Evolutionary conservation across 2,329 filamentous ascomycete genomes (phyloP).

Genomic region (Sodiomyces alkalinus): DNA sequence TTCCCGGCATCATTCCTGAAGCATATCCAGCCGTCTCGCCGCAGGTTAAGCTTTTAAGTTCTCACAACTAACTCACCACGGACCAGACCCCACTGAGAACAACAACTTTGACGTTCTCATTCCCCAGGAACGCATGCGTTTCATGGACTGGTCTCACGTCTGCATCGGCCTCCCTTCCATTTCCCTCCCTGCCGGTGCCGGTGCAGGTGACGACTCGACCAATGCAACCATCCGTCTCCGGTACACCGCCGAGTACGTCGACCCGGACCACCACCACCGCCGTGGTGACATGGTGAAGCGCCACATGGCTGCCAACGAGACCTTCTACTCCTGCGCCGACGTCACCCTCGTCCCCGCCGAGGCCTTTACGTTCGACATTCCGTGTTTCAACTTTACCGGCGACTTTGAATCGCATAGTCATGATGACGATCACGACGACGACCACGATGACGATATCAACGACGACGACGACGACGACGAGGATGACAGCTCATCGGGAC

Average conservation of each 20-base stretch:
- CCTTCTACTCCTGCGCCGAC: slow-evolving; percentile 24
- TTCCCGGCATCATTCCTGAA: no score
- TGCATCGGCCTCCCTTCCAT: slow-evolving; percentile 18
- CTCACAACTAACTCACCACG: no score
- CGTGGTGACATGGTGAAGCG: neutral
- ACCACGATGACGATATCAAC: slow-evolving; percentile 8
- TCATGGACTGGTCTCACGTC: slow-evolving; percentile 22
- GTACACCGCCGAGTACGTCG: slow-evolving; percentile 20
- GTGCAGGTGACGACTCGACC: slow-evolving; percentile 21
- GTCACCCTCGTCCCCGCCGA: slow-evolving; percentile 18
- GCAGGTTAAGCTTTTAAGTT: no score
- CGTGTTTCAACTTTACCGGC: slow-evolving; percentile 20
- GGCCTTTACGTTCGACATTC: slow-evolving; percentile 12
- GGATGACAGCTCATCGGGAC: neutral
- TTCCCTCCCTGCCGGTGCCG: slow-evolving; percentile 11
- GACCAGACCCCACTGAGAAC: slow-evolving; percentile 15
- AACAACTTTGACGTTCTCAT: slow-evolving; percentile 18
- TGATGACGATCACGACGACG: slow-evolving; percentile 10
- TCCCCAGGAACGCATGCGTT: slow-evolving; percentile 11
- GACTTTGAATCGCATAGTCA: slow-evolving; percentile 7
- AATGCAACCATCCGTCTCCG: slow-evolving; percentile 25
- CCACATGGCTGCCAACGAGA: slow-evolving; percentile 12
- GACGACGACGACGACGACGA: neutral
- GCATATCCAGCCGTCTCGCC: no score
- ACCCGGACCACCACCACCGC: slow-evolving; percentile 9